Evolutionary conservation across 2,329 filamentous ascomycete species (phyloP).

Genomic region (Sporothrix phasma): DNA sequence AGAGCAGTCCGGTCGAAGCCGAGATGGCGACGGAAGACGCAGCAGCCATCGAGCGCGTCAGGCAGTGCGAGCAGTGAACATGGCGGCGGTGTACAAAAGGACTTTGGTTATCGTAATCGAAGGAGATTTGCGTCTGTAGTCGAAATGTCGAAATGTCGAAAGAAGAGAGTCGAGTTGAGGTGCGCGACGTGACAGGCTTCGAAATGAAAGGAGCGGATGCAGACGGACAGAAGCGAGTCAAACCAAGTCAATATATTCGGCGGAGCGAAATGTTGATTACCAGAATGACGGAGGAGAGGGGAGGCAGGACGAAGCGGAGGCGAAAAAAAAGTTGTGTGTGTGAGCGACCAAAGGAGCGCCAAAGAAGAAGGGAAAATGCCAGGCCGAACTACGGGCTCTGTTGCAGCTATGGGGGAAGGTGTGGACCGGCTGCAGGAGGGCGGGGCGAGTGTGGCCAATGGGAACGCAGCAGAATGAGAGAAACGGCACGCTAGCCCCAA

Average conservation of each 20-base stretch:
- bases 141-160: background rate
- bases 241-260: background rate
- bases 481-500: background rate
- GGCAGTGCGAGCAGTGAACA: conserved; percentile 17
- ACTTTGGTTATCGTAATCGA: background rate
- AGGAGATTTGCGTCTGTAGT: no score
- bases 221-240: background rate
- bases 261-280: background rate
- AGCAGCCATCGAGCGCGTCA: conserved; percentile 16
- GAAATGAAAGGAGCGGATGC: background rate
- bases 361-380: background rate
- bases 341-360: background rate
- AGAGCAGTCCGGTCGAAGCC: conserved; percentile 14
- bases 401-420: background rate
- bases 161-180: background rate
- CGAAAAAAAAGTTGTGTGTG: conserved; percentile 8
- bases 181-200: background rate
- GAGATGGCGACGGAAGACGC: conserved; percentile 12
- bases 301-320: background rate
- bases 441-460: conserved; percentile 6
- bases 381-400: background rate
- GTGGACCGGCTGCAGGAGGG: background rate
- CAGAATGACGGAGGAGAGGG: conserved; percentile 6
- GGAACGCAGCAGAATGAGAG: conserved; percentile 11
- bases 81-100: background rate